phyloP scores from a whole-genome alignment of 257 asterid species.

The Coffea canephora region DNA sequence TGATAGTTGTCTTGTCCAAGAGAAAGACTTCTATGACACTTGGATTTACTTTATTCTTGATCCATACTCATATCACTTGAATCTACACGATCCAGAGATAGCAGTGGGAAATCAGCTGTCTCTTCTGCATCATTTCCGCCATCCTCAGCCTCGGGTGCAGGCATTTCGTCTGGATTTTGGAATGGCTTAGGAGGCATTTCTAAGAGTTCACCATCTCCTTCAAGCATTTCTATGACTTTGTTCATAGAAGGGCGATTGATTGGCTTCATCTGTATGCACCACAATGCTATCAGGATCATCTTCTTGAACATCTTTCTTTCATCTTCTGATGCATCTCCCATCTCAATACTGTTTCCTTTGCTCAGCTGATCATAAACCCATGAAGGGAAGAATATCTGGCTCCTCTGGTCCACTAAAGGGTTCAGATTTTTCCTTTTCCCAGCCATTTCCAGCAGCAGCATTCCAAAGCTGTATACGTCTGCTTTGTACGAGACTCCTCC shows the following conservation, averaged over 20 bases:
- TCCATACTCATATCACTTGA: too few species aligned
- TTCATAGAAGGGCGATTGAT: too few species aligned
- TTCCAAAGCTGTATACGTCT: background rate
- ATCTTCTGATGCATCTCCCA: background rate
- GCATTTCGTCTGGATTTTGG: background rate
- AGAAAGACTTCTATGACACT: too few species aligned
- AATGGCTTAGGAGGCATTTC: background rate
- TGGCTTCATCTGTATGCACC: slow-evolving; percentile 1
- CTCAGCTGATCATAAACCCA: background rate
- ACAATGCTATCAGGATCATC: background rate
- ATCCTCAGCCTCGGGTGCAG: background rate
- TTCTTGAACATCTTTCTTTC: background rate
- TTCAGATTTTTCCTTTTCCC: slow-evolving; percentile 4
- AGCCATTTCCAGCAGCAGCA: background rate
- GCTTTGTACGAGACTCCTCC: too few species aligned
- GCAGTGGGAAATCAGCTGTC: background rate
- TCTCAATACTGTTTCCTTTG: background rate
- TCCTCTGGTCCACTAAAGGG: background rate
- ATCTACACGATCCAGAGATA: too few species aligned
- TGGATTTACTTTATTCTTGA: too few species aligned
- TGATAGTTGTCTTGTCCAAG: too few species aligned
- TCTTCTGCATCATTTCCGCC: background rate
- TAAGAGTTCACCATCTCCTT: background rate
- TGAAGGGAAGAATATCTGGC: background rate
- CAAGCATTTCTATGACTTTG: too few species aligned